Evolutionary conservation across 2,329 filamentous ascomycete species (phyloP).

Genomic region (Tolypocladium ovalisporum): DNA sequence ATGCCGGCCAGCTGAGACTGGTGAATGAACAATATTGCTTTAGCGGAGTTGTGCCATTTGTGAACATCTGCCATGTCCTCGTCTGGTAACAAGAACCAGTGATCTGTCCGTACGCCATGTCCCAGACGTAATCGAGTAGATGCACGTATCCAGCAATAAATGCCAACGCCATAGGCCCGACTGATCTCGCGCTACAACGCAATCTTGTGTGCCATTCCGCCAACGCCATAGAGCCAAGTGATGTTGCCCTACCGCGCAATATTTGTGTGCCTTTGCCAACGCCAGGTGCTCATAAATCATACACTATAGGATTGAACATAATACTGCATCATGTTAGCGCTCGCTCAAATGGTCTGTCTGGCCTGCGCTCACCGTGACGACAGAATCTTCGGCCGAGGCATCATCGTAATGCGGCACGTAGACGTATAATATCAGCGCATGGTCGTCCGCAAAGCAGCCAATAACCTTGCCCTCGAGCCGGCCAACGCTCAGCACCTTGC

Average conservation of each 20-base stretch:
- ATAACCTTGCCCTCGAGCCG: constrained; percentile 83
- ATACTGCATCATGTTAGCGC: constrained; percentile 22
- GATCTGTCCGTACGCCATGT: not conserved
- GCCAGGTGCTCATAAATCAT: constrained; percentile 5
- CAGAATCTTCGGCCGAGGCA: constrained; percentile 53
- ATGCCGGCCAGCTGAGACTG: not conserved
- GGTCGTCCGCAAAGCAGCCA: constrained; percentile 76
- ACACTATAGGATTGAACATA: constrained; percentile 32
- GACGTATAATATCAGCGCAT: constrained; percentile 74
- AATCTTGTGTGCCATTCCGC: not conserved
- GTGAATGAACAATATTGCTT: not conserved
- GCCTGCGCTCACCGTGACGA: constrained; percentile 54
- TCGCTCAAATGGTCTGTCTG: not conserved
- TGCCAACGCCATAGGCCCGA: not conserved
- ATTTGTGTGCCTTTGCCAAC: not conserved
- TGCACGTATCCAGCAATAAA: not conserved
- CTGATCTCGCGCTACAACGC: not conserved
- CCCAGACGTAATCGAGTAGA: not conserved
- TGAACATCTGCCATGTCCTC: not conserved
- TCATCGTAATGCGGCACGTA: constrained; percentile 66
- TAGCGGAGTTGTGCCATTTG: not conserved
- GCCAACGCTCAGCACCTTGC: constrained; percentile 84
- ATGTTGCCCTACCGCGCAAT: not conserved
- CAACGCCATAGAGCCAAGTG: not conserved
- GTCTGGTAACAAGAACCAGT: not conserved